These are phyloP conservation scores for Trichosporon ovoides DNA, from an alignment of 1,284 basidiomycete genomes.

Conservation along the genomic window DNA sequence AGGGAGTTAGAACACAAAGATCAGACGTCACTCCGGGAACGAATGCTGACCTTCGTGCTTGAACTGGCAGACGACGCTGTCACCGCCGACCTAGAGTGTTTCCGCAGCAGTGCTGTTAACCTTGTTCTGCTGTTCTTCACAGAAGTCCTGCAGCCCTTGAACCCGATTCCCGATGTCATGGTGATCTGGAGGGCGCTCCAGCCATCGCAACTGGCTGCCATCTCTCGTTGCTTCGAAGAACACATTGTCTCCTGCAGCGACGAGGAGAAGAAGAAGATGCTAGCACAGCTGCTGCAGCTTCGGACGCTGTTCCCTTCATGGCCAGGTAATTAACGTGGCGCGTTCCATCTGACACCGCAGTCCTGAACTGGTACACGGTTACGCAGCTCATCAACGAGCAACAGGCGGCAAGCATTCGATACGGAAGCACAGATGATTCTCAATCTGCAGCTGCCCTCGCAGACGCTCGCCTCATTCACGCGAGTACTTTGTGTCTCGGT, in stretches of 20 bases:
- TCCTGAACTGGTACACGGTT: conserved; percentile 35
- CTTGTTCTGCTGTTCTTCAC: conserved; percentile 34
- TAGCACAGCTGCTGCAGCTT: conserved; percentile 26
- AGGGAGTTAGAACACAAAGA: conserved; percentile 8
- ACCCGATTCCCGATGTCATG: conserved; percentile 26
- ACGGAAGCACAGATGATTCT: conserved; percentile 11
- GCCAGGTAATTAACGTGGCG: conserved; percentile 28
- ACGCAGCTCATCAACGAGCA: conserved; percentile 35
- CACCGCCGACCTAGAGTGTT: conserved; percentile 22
- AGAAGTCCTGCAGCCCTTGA: conserved; percentile 21
- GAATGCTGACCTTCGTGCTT: conserved; percentile 31
- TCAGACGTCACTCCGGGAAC: conserved; percentile 22
- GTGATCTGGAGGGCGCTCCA: conserved; percentile 27
- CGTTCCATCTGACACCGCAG: conserved; percentile 11
- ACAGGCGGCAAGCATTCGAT: conserved; percentile 24
- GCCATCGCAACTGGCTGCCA: conserved; percentile 29
- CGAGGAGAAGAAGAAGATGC: conserved; percentile 28
- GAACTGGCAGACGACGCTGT: conserved; percentile 32
- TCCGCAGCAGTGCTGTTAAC: conserved; percentile 26
- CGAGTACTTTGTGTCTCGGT: conserved; percentile 27
- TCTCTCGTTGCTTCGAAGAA: conserved; percentile 38
- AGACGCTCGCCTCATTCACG: conserved; percentile 33
- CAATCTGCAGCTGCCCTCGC: conserved; percentile 25
- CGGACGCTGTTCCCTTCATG: conserved; percentile 25
- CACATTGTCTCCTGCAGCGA: conserved; percentile 35